Evolutionary conservation across 257 asterid species (phyloP).

Genomic region (Capsicum chinense): DNA sequence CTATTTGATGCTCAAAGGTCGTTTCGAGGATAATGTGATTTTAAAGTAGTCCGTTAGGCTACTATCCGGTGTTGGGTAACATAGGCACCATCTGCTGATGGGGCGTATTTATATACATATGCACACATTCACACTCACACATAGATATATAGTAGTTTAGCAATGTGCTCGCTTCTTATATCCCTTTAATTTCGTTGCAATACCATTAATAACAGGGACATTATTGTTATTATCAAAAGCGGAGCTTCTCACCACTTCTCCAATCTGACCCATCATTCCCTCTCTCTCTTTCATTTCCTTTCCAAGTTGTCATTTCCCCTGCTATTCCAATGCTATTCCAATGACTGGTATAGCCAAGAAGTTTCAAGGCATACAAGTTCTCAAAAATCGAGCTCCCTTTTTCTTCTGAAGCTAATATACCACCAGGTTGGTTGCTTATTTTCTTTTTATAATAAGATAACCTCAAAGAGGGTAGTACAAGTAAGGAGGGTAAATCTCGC

Average conservation of each 20-base stretch:
- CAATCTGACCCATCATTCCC: neutral
- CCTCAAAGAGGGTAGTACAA: neutral
- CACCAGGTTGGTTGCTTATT: conserved; percentile 2
- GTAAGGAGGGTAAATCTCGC: neutral
- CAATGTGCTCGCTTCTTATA: too few relatives aligned
- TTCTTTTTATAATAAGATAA: neutral
- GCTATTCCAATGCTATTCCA: neutral
- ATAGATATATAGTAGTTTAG: too few relatives aligned
- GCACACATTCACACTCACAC: too few relatives aligned
- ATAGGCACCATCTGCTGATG: neutral
- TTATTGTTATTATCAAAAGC: neutral
- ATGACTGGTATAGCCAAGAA: neutral
- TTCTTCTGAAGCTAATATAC: neutral
- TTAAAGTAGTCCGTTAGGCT: neutral
- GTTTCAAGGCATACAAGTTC: neutral
- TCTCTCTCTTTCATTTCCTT: conserved; percentile 3
- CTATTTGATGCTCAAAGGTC: neutral
- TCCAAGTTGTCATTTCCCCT: neutral
- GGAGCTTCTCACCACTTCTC: neutral
- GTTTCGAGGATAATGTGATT: neutral
- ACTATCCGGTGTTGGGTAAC: neutral
- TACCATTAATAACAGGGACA: neutral
- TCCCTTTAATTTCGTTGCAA: too few relatives aligned
- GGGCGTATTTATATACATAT: too few relatives aligned
- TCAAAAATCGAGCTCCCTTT: neutral